These are phyloP conservation scores for Withania somnifera DNA, from an alignment of 305 asterid genomes.

Conservation along the genomic window DNA sequence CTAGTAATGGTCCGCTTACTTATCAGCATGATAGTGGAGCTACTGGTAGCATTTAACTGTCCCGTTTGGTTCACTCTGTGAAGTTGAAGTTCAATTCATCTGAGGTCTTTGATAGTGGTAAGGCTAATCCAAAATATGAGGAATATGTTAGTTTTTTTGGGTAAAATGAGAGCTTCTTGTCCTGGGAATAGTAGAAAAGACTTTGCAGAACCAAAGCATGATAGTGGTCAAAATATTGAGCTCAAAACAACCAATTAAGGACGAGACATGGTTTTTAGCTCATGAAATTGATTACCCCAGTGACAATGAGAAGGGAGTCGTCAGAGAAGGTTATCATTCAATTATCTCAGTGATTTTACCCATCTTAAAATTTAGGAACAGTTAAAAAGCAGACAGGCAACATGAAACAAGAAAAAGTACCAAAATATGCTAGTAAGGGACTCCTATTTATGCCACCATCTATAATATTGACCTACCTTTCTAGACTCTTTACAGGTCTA, in stretches of 20 bases:
- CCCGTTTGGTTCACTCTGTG: slow-evolving; percentile 47
- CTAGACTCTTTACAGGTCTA: no score
- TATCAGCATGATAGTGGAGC: slow-evolving; percentile 37
- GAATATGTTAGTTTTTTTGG: slow-evolving; percentile 35
- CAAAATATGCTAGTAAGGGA: no score
- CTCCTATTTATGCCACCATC: no score
- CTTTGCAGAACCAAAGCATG: slow-evolving; percentile 21
- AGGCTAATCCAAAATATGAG: slow-evolving; percentile 31
- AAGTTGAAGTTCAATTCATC: slow-evolving; percentile 26
- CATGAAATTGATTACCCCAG: slow-evolving; percentile 99
- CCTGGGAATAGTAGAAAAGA: slow-evolving; percentile 38
- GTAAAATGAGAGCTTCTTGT: slow-evolving; percentile 47
- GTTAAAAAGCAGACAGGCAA: no score
- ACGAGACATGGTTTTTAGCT: slow-evolving; percentile 93
- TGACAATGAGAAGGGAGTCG: slow-evolving; percentile 90
- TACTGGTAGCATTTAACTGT: slow-evolving; percentile 26
- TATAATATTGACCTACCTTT: no score
- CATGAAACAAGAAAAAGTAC: no score
- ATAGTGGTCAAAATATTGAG: slow-evolving; percentile 31
- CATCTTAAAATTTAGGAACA: no score
- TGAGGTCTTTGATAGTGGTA: slow-evolving; percentile 37
- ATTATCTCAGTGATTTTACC: no score
- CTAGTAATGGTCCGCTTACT: slow-evolving; percentile 34
- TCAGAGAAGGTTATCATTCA: no score
- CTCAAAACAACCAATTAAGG: slow-evolving; percentile 93